Conservation (phyloP, 2,329 filamentous ascomycete species). For the Exophiala bonariae region DNA sequence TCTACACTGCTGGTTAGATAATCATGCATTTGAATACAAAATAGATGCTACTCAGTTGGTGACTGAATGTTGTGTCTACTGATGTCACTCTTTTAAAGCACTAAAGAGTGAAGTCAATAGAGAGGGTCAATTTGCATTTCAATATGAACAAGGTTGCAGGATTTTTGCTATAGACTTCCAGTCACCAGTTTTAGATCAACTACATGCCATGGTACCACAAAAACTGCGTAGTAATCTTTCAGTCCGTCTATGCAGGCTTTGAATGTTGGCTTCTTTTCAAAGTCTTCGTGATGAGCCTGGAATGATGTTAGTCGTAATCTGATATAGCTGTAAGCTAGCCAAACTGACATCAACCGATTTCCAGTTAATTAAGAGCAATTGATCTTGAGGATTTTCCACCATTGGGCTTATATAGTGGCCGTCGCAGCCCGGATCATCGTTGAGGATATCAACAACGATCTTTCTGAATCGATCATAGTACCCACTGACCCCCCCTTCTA, state of each 20-base stretch:
- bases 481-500: constrained; percentile 13
- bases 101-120: too few relatives aligned
- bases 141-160: too few relatives aligned
- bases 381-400: constrained; percentile 6
- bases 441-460: constrained; percentile 1
- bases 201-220: constrained; percentile 20
- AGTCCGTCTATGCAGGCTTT: constrained; percentile 15
- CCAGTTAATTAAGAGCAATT: constrained; percentile 9
- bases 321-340: neutral
- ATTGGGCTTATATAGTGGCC: constrained; percentile 4
- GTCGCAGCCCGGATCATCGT: constrained; percentile 5
- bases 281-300: constrained; percentile 18
- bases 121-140: too few relatives aligned
- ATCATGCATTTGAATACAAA: too few relatives aligned
- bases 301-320: neutral
- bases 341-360: constrained; percentile 14
- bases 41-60: too few relatives aligned
- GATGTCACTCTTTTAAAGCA: too few relatives aligned
- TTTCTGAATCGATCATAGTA: constrained; percentile 7
- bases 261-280: constrained; percentile 16
- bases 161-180: neutral
- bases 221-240: constrained; percentile 17
- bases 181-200: constrained; percentile 7
- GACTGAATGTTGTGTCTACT: too few relatives aligned
- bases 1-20: constrained; percentile 12